A percentile compares a stretch with the other conserved stretches of the same genome.
Conservation (phyloP, 2,329 filamentous ascomycete genomes). For the Boeremia lycopersici region DNA sequence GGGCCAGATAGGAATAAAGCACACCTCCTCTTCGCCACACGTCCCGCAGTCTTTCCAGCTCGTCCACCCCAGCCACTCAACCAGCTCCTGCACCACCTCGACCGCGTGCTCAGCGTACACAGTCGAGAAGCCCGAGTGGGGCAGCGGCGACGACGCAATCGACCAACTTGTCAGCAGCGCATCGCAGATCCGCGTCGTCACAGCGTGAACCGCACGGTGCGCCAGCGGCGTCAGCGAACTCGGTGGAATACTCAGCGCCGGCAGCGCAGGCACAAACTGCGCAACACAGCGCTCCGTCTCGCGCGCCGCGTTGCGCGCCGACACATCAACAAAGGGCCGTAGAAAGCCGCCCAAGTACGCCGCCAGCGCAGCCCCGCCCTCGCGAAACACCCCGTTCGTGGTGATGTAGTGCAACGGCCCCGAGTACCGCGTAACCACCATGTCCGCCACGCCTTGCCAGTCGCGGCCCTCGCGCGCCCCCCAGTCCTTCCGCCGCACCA, state of each 20-base stretch:
- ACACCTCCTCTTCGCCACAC: conserved; percentile 62
- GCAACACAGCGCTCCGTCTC: conserved; percentile 56
- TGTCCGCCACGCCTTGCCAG: conserved; percentile 72
- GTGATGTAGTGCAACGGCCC: conserved; percentile 56
- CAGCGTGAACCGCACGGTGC: conserved; percentile 36
- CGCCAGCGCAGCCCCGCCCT: conserved; percentile 27
- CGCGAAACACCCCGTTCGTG: conserved; percentile 20
- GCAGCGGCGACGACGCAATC: conserved; percentile 14
- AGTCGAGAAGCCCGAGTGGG: conserved; percentile 7
- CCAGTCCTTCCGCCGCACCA: conserved; percentile 47
- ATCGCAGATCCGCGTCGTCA: conserved; percentile 43
- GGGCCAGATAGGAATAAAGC: conserved; percentile 70
- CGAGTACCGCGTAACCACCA: conserved; percentile 68
- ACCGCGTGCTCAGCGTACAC: conserved; percentile 33
- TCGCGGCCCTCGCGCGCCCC: conserved; percentile 41
- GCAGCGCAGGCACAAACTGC: conserved; percentile 47
- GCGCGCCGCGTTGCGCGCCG: conserved; percentile 42
- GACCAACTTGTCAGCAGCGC: conserved; percentile 36
- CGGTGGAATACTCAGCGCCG: conserved; percentile 15
- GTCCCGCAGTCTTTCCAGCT: conserved; percentile 63
- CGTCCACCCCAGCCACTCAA: conserved; percentile 63
- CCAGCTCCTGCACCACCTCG: conserved; percentile 49
- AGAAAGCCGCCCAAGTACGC: conserved; percentile 37
- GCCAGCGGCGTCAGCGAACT: conserved; percentile 29
- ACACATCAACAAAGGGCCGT: conserved; percentile 46